Conservation (phyloP, 768 basidiomycete species). For the Nevesoporus exiguus region DNA sequence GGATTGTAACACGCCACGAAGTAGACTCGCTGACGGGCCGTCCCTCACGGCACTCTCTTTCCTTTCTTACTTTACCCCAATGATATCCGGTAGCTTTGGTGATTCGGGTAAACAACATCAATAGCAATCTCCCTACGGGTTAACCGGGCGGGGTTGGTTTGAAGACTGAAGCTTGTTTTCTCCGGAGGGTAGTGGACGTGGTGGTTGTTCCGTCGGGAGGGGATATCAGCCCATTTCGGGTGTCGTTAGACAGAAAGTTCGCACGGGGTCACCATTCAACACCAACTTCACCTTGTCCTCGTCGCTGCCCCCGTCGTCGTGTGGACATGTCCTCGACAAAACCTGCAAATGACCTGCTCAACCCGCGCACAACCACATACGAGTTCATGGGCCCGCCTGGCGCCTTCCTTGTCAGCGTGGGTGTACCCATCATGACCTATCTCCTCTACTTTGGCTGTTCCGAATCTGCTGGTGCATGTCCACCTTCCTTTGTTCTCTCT, state of each 20-base stretch:
- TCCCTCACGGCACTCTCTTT: too few species aligned
- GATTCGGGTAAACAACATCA: too few species aligned
- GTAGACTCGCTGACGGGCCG: not conserved
- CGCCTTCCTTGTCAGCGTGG: slow-evolving; percentile 63
- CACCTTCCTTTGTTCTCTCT: slow-evolving; percentile 45
- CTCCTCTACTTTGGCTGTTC: slow-evolving; percentile 76
- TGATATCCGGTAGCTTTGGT: too few species aligned
- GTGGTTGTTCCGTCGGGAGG: not conserved
- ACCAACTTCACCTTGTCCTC: not conserved
- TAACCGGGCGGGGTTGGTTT: too few species aligned
- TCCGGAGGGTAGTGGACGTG: too few species aligned
- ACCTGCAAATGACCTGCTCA: slow-evolving; percentile 40
- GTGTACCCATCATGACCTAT: slow-evolving; percentile 70
- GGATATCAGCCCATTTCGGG: not conserved
- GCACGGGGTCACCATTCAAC: not conserved
- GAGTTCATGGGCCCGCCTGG: slow-evolving; percentile 85
- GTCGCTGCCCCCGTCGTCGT: not conserved
- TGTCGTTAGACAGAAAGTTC: not conserved
- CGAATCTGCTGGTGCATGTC: slow-evolving; percentile 67
- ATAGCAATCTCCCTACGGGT: too few species aligned
- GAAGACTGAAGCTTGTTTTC: too few species aligned
- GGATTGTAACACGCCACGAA: not conserved
- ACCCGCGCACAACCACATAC: slow-evolving; percentile 68
- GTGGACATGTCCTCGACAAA: slow-evolving; percentile 21
- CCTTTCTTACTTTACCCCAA: too few species aligned